Evolutionary conservation across 495 filamentous ascomycete genomes (phyloP), one percentile per base, ranked within the genome.

Genomic region (Lophiotrema nucula): DNA sequence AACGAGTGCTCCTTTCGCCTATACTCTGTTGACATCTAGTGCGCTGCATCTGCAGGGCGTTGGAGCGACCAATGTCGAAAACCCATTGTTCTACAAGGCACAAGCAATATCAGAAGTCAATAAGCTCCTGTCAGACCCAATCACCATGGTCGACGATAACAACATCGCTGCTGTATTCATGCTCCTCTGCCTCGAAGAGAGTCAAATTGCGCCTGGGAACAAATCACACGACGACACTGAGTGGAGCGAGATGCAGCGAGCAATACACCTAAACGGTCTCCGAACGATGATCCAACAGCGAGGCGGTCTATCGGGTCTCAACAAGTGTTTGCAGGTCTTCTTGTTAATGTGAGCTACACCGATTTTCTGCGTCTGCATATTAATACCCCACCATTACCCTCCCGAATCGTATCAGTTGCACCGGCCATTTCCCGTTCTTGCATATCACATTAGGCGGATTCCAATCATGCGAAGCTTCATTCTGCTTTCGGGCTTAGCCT

Each of bases 141-240:
- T 27, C 16, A 42, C 51, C 1, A 56, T 53, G 6, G 39, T 67
- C 44, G 54, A 57, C 47, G 67, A 69, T 45, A 59, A 52, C 31
- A 67, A 67, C 47, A 69, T 69, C 19, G 54, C 58, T 1, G 67
- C 67, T 46, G 65, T 69, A 0, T 69, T 67, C 41, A 63, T 50
- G 39, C 54, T 69, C 18, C 55, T 69, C 0, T 62, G 54, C 45
- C 42, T 69, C 16, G 65, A 69, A 57, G 67, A 69, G 47, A 65
- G 53, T 39, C 27, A 62, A 37, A 61, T 59, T 37, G 50, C 53
- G n/a, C 45, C 54, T 31, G 41, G 51, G 27, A 38, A 42, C 15
- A 21, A 25, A 11, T 8, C 31, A n/a, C 45, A 42, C 19, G 45
- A 49, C 4, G 46, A 56, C 26, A 21, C 27, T n/a, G 47, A 52